These are phyloP conservation scores for Paramarasmius palmivorus DNA, from an alignment of 1,284 basidiomycete species.

Conservation along the genomic window DNA sequence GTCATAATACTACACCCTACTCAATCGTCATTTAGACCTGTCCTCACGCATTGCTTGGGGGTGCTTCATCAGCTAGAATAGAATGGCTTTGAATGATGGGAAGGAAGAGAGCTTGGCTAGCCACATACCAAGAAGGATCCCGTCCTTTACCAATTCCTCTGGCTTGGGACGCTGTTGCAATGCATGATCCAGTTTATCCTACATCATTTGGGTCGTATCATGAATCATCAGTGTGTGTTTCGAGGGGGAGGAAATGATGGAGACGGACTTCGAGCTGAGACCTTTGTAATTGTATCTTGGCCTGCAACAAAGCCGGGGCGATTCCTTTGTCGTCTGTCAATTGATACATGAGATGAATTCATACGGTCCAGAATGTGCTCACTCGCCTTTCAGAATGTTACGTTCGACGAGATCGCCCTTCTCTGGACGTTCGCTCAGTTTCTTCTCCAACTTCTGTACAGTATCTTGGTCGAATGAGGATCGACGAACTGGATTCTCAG, in stretches of 20 bases:
- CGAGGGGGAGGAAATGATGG: neutral
- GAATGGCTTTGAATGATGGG: conserved; percentile 3
- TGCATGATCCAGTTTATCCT: conserved; percentile 73
- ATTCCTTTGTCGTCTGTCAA: conserved; percentile 59
- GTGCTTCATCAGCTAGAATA: conserved; percentile 18
- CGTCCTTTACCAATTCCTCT: conserved; percentile 71
- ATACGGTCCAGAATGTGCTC: neutral
- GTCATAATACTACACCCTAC: neutral
- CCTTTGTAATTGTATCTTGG: conserved; percentile 63
- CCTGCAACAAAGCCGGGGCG: conserved; percentile 70
- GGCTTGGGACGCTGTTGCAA: conserved; percentile 65
- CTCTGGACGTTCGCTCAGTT: conserved; percentile 55
- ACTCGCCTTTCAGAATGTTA: conserved; percentile 74
- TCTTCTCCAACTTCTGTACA: conserved; percentile 55
- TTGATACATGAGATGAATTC: conserved; percentile 2
- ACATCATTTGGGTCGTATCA: conserved; percentile 6
- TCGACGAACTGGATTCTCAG: conserved; percentile 15
- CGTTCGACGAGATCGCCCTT: conserved; percentile 69
- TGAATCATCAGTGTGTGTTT: neutral
- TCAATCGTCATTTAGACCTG: neutral
- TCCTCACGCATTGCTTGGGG: conserved; percentile 9
- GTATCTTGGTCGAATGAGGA: conserved; percentile 38
- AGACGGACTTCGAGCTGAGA: conserved; percentile 64
- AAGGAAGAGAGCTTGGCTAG: neutral
- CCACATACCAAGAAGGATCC: conserved; percentile 58